Percentiles rank a stretch among this genome's conserved stretches.
These are phyloP conservation scores for Lenwebbia sp. DNA, from an alignment of 345 rosid species.

Conservation along the genomic window DNA sequence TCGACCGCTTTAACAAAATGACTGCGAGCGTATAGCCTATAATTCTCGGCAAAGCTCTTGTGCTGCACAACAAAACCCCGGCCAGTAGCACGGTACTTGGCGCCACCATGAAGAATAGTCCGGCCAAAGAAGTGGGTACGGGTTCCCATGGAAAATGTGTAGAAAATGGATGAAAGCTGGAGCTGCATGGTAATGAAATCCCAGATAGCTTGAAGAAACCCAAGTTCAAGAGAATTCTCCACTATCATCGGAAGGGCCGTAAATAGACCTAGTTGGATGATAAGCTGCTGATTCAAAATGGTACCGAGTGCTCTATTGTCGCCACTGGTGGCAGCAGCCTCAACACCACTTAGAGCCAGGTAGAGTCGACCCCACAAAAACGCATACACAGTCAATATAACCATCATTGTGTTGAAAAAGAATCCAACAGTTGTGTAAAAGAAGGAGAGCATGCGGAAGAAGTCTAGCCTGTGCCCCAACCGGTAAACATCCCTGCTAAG, in stretches of 20 bases:
- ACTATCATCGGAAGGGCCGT: constrained; percentile 98
- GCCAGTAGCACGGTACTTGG: constrained; percentile 96
- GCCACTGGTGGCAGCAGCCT: constrained; percentile 37
- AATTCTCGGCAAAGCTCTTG: constrained; percentile 85
- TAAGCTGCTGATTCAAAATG: constrained; percentile 85
- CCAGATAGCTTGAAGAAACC: constrained; percentile 88
- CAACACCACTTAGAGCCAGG: constrained; percentile 91
- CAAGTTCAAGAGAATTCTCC: constrained; percentile 90
- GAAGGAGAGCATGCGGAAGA: constrained; percentile 94
- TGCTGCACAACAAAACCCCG: constrained; percentile 96
- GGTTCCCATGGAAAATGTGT: constrained; percentile 96
- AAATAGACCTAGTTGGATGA: constrained; percentile 89
- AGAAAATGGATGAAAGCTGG: constrained; percentile 90
- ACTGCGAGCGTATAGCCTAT: constrained; percentile 77
- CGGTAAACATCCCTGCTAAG: constrained; percentile 97
- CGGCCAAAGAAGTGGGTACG: constrained; percentile 94
- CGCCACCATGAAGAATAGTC: constrained; percentile 94
- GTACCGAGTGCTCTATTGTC: constrained; percentile 75
- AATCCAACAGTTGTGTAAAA: constrained; percentile 92
- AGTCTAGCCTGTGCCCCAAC: constrained; percentile 93
- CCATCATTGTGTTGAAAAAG: constrained; percentile 93
- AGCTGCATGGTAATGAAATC: constrained; percentile 95
- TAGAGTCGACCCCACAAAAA: constrained; percentile 96
- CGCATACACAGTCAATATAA: constrained; percentile 78
- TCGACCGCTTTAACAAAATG: constrained; percentile 86